Evolutionary conservation across 2,329 filamentous ascomycete genomes (phyloP).

Genomic region (Byssothecium circinans): DNA sequence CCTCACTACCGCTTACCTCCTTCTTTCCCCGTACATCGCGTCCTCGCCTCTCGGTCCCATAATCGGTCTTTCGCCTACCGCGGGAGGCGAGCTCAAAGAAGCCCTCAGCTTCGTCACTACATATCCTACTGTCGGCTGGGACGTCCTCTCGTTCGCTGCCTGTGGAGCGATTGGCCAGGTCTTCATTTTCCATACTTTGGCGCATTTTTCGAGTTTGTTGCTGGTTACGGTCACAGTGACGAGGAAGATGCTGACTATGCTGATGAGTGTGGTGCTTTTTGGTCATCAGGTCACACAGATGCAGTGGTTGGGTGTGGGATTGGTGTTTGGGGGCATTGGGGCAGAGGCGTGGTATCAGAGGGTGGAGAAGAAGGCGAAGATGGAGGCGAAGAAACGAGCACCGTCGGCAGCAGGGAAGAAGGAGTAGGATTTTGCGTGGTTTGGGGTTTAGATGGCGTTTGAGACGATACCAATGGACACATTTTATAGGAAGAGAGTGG

Average conservation of each 20-base stretch:
- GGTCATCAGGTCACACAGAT: conserved; percentile 83
- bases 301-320: conserved; percentile 88
- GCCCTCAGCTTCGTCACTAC: conserved; percentile 78
- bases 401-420: conserved; percentile 18
- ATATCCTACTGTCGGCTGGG: conserved; percentile 80
- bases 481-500: neutral
- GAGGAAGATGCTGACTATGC: conserved; percentile 99
- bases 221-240: conserved; percentile 97
- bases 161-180: conserved; percentile 94
- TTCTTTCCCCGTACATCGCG: conserved; percentile 78
- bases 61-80: conserved; percentile 44
- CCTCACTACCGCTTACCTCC: conserved; percentile 74
- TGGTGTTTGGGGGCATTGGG: conserved; percentile 95
- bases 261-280: conserved; percentile 91
- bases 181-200: conserved; percentile 92
- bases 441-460: neutral
- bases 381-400: conserved; percentile 53
- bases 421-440: conserved; percentile 1
- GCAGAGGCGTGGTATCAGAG: conserved; percentile 82
- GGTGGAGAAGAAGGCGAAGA: conserved; percentile 81
- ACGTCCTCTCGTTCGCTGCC: conserved; percentile 85
- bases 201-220: conserved; percentile 86
- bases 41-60: conserved; percentile 52
- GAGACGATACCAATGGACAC: neutral
- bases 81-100: conserved; percentile 73